phyloP scores from a whole-genome alignment of 2,329 filamentous ascomycete genomes.

The Lachnum nothofagi region DNA sequence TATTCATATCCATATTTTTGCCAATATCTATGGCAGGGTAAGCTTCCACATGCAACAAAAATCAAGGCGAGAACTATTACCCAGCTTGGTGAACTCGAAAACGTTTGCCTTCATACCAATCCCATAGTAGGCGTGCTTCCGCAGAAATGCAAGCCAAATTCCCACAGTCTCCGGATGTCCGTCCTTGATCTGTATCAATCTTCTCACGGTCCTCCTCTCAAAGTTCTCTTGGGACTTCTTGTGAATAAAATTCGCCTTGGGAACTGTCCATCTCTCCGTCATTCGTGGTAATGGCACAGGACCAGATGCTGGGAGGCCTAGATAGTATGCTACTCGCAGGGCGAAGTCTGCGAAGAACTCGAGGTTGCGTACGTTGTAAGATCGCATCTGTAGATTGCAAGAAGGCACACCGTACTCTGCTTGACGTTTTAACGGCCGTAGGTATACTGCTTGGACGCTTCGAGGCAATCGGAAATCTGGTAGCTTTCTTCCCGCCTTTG shows the following conservation, averaged over 20 bases:
- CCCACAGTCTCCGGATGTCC: slow-evolving; percentile 84
- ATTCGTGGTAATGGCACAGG: slow-evolving; percentile 82
- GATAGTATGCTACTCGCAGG: slow-evolving; percentile 88
- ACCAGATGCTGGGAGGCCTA: slow-evolving; percentile 78
- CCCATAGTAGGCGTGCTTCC: slow-evolving; percentile 91
- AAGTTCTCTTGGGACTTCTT: slow-evolving; percentile 99
- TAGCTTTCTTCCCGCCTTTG: background rate
- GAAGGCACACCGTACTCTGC: slow-evolving; percentile 73
- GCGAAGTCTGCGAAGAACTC: slow-evolving; percentile 95
- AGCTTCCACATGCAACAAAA: slow-evolving; percentile 6
- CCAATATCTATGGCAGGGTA: slow-evolving; percentile 40
- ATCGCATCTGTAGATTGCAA: slow-evolving; percentile 88
- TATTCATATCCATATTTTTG: slow-evolving; percentile 47
- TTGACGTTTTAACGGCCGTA: slow-evolving; percentile 73
- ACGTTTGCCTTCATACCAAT: slow-evolving; percentile 98
- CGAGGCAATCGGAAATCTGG: slow-evolving; percentile 59
- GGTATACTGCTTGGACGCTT: slow-evolving; percentile 77
- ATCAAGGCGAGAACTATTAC: slow-evolving; percentile 40
- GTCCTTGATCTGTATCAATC: slow-evolving; percentile 88
- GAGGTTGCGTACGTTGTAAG: slow-evolving; percentile 82
- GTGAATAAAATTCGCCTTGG: slow-evolving; percentile 81
- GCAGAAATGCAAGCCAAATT: slow-evolving; percentile 85
- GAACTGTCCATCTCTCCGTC: slow-evolving; percentile 91
- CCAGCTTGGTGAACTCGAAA: slow-evolving; percentile 76
- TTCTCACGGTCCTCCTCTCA: slow-evolving; percentile 78